These are phyloP conservation scores for Mucor sp. DNA, from an alignment of 371 early-diverging fungal species.

Conservation along the genomic window DNA sequence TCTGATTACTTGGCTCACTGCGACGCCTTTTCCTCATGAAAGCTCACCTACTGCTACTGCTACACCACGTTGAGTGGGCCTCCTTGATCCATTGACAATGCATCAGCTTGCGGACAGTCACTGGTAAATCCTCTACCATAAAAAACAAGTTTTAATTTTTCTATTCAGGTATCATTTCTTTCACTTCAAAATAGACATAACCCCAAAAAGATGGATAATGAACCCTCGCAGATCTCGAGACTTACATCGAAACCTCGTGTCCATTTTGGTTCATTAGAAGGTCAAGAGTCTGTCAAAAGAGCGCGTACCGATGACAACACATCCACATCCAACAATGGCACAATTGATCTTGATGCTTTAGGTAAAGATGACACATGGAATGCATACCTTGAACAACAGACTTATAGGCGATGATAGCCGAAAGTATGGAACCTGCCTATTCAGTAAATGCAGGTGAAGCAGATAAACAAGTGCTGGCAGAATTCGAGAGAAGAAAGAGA, in stretches of 20 bases:
- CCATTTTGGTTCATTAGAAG: constrained; percentile 52
- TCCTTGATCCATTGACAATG: background rate
- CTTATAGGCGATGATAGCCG: constrained; percentile 26
- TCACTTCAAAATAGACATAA: background rate
- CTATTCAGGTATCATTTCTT: background rate
- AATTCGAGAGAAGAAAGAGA: constrained; percentile 83
- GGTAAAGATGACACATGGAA: constrained; percentile 20
- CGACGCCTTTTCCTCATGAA: no score
- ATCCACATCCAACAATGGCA: constrained; percentile 19
- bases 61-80: no score
- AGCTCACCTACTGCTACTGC: no score
- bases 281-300: constrained; percentile 36
- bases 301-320: constrained; percentile 26
- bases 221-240: constrained; percentile 27
- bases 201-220: constrained; percentile 16
- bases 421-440: constrained; percentile 44
- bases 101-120: background rate
- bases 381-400: background rate
- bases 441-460: constrained; percentile 62
- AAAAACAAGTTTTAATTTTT: background rate
- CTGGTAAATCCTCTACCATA: background rate
- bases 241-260: constrained; percentile 42
- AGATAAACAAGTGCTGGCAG: constrained; percentile 74
- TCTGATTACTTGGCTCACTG: no score
- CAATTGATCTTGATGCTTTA: constrained; percentile 49